Evolutionary conservation across 192 early-diverging fungal genomes (phyloP).

Genomic region (Physocladia obscura): DNA sequence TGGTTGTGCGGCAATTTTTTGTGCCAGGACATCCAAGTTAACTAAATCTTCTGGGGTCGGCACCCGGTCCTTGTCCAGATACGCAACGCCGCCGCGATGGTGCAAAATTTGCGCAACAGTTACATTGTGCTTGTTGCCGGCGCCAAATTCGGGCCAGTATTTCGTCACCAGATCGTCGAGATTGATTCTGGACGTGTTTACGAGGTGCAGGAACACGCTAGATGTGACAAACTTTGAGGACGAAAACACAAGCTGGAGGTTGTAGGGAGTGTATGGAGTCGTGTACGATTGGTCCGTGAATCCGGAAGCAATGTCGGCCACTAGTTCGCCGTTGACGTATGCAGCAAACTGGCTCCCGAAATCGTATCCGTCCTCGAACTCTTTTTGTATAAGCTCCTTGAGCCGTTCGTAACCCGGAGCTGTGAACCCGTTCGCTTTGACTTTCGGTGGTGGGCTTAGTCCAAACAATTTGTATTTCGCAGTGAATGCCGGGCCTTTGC

Average conservation of each 20-base stretch:
- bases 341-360: constrained; percentile 50
- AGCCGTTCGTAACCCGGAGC: constrained; percentile 44
- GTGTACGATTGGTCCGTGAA: constrained; percentile 40
- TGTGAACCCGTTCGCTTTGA: constrained; percentile 19
- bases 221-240: constrained; percentile 56
- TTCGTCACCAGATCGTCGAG: constrained; percentile 53
- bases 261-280: constrained; percentile 50
- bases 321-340: constrained; percentile 52
- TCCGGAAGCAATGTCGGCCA: constrained; percentile 64
- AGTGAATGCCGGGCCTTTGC: constrained; percentile 3
- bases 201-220: constrained; percentile 59
- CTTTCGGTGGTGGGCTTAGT: not conserved
- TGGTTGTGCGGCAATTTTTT: constrained; percentile 53
- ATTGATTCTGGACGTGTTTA: constrained; percentile 54
- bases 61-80: constrained; percentile 43
- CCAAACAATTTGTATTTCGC: constrained; percentile 12
- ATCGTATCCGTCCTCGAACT: constrained; percentile 47
- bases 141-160: constrained; percentile 76
- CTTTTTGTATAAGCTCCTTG: constrained; percentile 30
- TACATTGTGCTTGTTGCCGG: constrained; percentile 67
- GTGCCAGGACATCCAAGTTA: constrained; percentile 54
- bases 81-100: constrained; percentile 67
- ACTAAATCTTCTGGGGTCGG: constrained; percentile 45
- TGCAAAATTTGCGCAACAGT: constrained; percentile 61
- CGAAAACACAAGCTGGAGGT: constrained; percentile 68